Evolutionary conservation across 2,329 filamentous ascomycete species (phyloP).

Genomic region (Neopestalotiopsis rosae): DNA sequence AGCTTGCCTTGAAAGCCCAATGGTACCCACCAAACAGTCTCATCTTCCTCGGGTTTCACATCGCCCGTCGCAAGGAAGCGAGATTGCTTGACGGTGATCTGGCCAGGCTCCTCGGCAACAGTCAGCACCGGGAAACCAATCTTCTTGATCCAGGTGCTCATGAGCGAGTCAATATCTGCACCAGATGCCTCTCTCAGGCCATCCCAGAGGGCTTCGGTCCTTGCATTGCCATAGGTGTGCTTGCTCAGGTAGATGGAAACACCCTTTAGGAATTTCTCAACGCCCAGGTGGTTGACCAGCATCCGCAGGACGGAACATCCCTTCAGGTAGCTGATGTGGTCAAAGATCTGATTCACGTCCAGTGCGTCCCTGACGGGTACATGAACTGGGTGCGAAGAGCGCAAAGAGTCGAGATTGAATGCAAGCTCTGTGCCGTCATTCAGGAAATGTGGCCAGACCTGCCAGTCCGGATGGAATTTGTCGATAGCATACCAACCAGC

Average conservation of each 20-base stretch:
- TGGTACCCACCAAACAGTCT: slow-evolving; percentile 95
- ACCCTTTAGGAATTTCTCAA: slow-evolving; percentile 87
- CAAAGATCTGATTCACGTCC: slow-evolving; percentile 97
- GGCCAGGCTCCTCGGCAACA: slow-evolving; percentile 80
- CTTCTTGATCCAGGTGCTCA: slow-evolving; percentile 94
- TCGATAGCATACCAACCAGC: slow-evolving; percentile 94
- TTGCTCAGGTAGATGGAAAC: slow-evolving; percentile 88
- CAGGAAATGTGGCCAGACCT: slow-evolving; percentile 97
- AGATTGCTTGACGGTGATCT: slow-evolving; percentile 82
- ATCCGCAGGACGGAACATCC: slow-evolving; percentile 96
- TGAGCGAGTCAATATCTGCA: slow-evolving; percentile 83
- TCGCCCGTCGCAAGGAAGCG: slow-evolving; percentile 93
- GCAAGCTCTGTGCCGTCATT: slow-evolving; percentile 93
- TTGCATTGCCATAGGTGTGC: slow-evolving; percentile 89
- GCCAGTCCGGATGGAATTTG: slow-evolving; percentile 93
- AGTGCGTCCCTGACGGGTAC: slow-evolving; percentile 92
- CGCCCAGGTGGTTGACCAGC: slow-evolving; percentile 88
- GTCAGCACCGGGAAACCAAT: slow-evolving; percentile 94
- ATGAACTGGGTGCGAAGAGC: slow-evolving; percentile 94
- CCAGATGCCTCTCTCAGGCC: slow-evolving; percentile 87
- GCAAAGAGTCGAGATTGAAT: slow-evolving; percentile 86
- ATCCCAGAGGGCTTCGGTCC: slow-evolving; percentile 88
- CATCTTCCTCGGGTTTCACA: slow-evolving; percentile 87
- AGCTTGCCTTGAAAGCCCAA: slow-evolving; percentile 81
- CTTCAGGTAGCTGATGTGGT: slow-evolving; percentile 95